Evolutionary conservation across 176 grass and related monocot species (phyloP), one percentile per base, ranked within the genome.

Genomic region (Leersia perrieri): DNA sequence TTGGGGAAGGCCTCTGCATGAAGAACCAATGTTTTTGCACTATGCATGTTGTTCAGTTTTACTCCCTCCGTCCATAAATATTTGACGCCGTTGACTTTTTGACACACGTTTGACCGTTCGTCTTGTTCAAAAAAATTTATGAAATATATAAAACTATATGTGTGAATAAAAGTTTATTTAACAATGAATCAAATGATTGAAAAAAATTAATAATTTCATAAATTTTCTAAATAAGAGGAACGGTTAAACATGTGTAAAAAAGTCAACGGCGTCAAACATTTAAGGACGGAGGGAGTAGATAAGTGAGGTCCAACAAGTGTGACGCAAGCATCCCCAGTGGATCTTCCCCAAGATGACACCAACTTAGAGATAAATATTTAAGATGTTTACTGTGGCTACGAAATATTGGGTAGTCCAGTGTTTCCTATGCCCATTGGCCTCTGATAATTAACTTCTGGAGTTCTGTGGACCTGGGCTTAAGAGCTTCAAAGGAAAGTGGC

Each of bases 301-400:
- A 86, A 11, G 44, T 74, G 8, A 86, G 84, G 55, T 74, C 74
- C 1, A 61, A 60, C 40, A 86, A 11, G 15, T 72, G 45, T 2
- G 76, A 22, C 10, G 68, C 18, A 1, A 86, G 69, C 26, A 86
- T 14, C 34, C 26, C 5, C 33, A 86, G 3, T 26, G 84, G 84
- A 27, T 86, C 84, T 75, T 66, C 77, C 34, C 5, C 14, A 75
- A 75, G 47, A 0, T 8, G 2, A 29, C 70, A 81, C 70, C 70
- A 45, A n/a, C 77, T 87, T 47, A 87, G 5, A 35, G 63, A 62
- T 36, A 87, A 23, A 31, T 87, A 75, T n/a, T 81, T 87, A 2
- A 86, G 77, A 66, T 86, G 0, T 34, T 0, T 22, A 0, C 84
- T 47, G 60, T 81, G 28, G 0, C 0, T 0, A 0, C 1, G 47